Conservation (phyloP, 2,329 filamentous ascomycete species). For the Sporothrix luriei region DNA sequence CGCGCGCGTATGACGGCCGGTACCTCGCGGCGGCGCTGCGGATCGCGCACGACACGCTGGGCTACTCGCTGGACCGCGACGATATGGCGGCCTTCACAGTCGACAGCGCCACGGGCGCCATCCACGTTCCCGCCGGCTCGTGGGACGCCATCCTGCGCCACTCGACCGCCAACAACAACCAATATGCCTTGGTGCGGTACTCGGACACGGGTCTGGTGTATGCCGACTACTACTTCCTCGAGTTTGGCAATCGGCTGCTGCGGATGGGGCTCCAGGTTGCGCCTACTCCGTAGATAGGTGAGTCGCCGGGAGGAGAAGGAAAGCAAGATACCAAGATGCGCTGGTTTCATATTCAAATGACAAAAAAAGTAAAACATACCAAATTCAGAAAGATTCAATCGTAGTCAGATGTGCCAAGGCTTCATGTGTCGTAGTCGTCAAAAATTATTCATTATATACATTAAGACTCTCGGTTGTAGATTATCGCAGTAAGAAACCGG, state of each 20-base stretch:
- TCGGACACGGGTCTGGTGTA: constrained; percentile 48
- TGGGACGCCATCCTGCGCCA: constrained; percentile 41
- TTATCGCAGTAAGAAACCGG: constrained; percentile 23
- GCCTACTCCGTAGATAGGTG: constrained; percentile 1
- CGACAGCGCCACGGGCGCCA: constrained; percentile 28
- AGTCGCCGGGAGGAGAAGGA: background rate
- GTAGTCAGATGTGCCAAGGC: background rate
- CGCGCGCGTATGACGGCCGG: constrained; percentile 30
- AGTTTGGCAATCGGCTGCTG: constrained; percentile 51
- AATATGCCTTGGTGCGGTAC: constrained; percentile 36
- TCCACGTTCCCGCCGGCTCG: constrained; percentile 22
- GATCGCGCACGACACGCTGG: constrained; percentile 41
- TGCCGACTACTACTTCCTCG: constrained; percentile 51
- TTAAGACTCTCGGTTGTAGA: background rate
- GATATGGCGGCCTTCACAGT: constrained; percentile 31
- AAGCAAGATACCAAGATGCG: background rate
- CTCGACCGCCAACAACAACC: constrained; percentile 41
- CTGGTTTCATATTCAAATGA: background rate
- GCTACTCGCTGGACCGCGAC: constrained; percentile 38
- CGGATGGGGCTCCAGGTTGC: constrained; percentile 38
- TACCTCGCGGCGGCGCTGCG: constrained; percentile 40
- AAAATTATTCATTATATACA: constrained; percentile 6
- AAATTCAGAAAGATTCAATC: background rate
- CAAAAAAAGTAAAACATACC: background rate
- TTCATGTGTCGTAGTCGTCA: background rate